Evolutionary conservation across 495 filamentous ascomycete genomes (phyloP).

Genomic region (Neurospora pannonica): DNA sequence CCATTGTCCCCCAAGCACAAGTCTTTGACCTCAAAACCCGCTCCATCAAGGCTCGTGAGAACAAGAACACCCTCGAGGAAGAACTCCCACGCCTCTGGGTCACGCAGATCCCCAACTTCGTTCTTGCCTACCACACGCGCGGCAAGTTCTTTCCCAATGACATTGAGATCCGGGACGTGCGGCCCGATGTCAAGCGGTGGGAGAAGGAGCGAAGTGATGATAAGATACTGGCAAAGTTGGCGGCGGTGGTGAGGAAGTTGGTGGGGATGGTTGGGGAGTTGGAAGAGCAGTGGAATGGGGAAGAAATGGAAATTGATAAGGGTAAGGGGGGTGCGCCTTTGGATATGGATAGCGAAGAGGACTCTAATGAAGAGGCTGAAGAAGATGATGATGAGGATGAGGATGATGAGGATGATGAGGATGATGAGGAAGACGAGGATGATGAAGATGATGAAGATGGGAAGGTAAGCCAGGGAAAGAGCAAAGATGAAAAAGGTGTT

Average conservation of each 20-base stretch:
- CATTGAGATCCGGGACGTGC: constrained; percentile 37
- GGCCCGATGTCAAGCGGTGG: constrained; percentile 41
- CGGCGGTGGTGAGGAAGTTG: constrained; percentile 23
- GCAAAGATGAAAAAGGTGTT: neutral
- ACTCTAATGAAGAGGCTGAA: neutral
- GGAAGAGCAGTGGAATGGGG: constrained; percentile 7
- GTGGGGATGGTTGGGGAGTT: neutral
- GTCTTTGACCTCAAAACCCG: constrained; percentile 66
- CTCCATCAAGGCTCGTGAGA: constrained; percentile 21
- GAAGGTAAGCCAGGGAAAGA: too few relatives aligned
- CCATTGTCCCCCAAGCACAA: constrained; percentile 32
- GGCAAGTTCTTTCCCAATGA: constrained; percentile 42
- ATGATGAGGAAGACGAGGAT: too few relatives aligned
- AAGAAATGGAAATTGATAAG: neutral
- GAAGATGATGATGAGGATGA: too few relatives aligned
- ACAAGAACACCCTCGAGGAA: constrained; percentile 24
- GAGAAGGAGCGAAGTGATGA: constrained; percentile 33
- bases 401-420: too few relatives aligned
- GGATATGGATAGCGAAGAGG: neutral
- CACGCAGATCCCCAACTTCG: constrained; percentile 50
- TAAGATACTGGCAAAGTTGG: constrained; percentile 25
- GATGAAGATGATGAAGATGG: neutral
- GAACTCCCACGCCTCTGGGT: constrained; percentile 52
- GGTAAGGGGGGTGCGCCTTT: neutral
- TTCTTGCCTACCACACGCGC: constrained; percentile 47